Percentiles rank a stretch among this genome's conserved stretches.
Evolutionary conservation across 805 yeast genomes (phyloP).

Genomic region (Isabelozyma heimii): DNA sequence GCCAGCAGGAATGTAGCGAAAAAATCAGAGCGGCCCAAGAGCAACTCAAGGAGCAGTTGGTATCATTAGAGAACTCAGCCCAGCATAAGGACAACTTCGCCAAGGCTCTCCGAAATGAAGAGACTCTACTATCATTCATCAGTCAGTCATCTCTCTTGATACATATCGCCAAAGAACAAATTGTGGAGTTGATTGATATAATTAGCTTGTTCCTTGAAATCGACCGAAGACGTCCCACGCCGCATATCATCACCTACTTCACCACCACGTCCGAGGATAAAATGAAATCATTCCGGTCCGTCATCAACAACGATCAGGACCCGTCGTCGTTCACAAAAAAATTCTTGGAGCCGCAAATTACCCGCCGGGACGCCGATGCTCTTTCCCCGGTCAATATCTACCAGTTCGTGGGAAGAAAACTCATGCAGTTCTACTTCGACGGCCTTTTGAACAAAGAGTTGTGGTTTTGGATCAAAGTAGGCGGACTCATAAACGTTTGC

Average conservation of each 20-base stretch:
- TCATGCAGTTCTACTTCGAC: conserved; percentile 13
- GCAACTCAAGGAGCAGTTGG: conserved; percentile 4
- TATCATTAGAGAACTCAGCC: background rate
- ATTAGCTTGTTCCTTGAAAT: conserved; percentile 17
- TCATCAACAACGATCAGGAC: background rate
- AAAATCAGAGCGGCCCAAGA: conserved; percentile 8
- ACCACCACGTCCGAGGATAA: conserved; percentile 2
- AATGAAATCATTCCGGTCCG: conserved; percentile 2
- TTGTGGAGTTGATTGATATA: conserved; percentile 8
- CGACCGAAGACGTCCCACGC: conserved; percentile 19
- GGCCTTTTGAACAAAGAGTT: conserved; percentile 14
- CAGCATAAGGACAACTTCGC: background rate
- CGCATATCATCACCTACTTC: conserved; percentile 14
- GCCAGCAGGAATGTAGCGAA: conserved; percentile 14
- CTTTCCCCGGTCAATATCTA: conserved; percentile 18
- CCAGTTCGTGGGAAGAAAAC: conserved; percentile 17
- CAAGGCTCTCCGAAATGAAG: conserved; percentile 16
- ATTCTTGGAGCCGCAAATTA: conserved; percentile 4
- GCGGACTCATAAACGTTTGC: conserved; percentile 16
- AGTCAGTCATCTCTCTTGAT: conserved; percentile 21
- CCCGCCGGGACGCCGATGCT: conserved; percentile 26
- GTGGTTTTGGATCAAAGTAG: conserved; percentile 31
- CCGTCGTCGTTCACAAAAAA: conserved; percentile 4
- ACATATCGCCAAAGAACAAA: conserved; percentile 15
- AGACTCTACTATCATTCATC: conserved; percentile 19